Evolutionary conservation across 2,329 filamentous ascomycete genomes (phyloP), one percentile per base, ranked within the genome.

Genomic region (Trichoderma aggressivum): DNA sequence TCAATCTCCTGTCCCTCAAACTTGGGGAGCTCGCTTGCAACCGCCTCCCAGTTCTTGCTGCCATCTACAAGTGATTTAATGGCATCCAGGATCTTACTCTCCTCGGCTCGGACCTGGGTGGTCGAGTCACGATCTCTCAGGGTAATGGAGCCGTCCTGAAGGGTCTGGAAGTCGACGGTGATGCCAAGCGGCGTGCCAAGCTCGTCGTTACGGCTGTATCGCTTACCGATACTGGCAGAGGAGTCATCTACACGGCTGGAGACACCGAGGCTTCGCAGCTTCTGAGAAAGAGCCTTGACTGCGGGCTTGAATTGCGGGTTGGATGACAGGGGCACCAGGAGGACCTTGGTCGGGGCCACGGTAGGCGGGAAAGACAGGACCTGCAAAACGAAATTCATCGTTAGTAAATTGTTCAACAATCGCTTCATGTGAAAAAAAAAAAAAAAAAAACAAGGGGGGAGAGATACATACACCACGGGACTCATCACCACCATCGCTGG

Each of bases 151-250:
- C 89, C 89, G 80, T 98, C 94, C 82, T 97, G 90, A 75, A 97
- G 85, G 61, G 93, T 97, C 86, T 98, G 93, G 88, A 98, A 98
- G 82, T 98, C 95, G 72, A 98, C 89, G 0, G 95, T 98, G 81
- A 98, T 91, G 79, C 94, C 95, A 74, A 98, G 91, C 8, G 95
- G 94, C 58, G 96, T 98, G 78, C 95, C 96, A 72, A 98, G 88
- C 84, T 98, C 95, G 81, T 98, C 95, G 80, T 98, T 98, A 77
- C 96, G 91, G 79, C 92, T 90, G 82, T 97, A 98, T 68, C 95
- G 92, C 87, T 97, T 97, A 80, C 95, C 95, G 76, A 98, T 98
- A 74, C 91, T 94, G 73, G 94, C 94, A 32, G 92, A 93, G 16
- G 93, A 97, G 81, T 96, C 93, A 79, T 98, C 96, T 47, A 98